Conservation (phyloP, 768 basidiomycete species). For the Tylopilus vinaceipallidus region DNA sequence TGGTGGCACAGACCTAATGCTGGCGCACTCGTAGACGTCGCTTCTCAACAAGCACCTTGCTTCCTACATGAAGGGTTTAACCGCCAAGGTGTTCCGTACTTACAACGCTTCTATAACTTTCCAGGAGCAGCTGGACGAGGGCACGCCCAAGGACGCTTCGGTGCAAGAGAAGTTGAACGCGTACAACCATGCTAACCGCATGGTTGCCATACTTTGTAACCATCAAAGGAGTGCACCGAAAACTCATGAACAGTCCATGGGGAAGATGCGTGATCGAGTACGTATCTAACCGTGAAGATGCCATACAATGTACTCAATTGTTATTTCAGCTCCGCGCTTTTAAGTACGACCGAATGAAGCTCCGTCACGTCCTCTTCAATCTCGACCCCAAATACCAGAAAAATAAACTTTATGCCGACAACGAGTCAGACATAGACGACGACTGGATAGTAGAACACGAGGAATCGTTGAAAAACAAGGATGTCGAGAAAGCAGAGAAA, state of each 20-base stretch:
- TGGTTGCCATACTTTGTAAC: constrained; percentile 98
- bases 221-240: constrained; percentile 96
- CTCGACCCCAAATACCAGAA: constrained; percentile 81
- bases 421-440: constrained; percentile 94
- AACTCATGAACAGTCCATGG: constrained; percentile 91
- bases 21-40: constrained; percentile 53
- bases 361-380: constrained; percentile 82
- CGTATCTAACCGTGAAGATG: constrained; percentile 18
- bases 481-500: constrained; percentile 88
- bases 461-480: constrained; percentile 70
- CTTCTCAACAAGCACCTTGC: constrained; percentile 89
- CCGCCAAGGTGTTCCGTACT: constrained; percentile 99
- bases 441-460: constrained; percentile 86
- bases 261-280: constrained; percentile 91
- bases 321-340: constrained; percentile 70
- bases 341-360: constrained; percentile 97
- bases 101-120: constrained; percentile 98
- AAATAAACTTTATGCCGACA: constrained; percentile 68
- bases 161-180: constrained; percentile 96
- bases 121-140: constrained; percentile 82
- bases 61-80: constrained; percentile 94
- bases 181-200: constrained; percentile 95
- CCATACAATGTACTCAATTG: constrained; percentile 2
- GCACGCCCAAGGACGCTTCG: constrained; percentile 63
- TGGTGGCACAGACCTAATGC: constrained; percentile 15